These are phyloP conservation scores for Cryptococcus floricola DNA, from an alignment of 1,284 basidiomycete species.

Conservation along the genomic window DNA sequence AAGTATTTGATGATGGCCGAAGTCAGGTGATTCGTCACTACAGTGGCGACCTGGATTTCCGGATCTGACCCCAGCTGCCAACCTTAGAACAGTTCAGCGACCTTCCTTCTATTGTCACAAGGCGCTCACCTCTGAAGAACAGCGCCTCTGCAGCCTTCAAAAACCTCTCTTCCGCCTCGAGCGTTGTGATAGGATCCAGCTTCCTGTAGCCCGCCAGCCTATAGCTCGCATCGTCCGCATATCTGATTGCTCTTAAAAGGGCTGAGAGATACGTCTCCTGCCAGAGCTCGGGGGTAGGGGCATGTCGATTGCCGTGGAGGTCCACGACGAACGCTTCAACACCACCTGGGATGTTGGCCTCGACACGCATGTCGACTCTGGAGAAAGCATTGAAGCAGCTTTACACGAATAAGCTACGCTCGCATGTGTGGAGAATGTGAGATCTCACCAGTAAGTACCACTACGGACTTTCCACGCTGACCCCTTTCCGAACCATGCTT, in stretches of 20 bases:
- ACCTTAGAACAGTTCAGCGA: constrained; percentile 53
- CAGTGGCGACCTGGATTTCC: constrained; percentile 95
- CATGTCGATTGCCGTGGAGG: constrained; percentile 89
- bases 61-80: constrained; percentile 99
- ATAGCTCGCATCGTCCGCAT: constrained; percentile 92
- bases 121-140: constrained; percentile 73
- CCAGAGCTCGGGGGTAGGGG: constrained; percentile 90
- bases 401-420: constrained; percentile 1
- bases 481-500: constrained; percentile 87
- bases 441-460: constrained; percentile 84
- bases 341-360: constrained; percentile 96
- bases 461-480: constrained; percentile 87
- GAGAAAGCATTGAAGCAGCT: constrained; percentile 99
- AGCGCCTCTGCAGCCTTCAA: constrained; percentile 84
- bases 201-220: constrained; percentile 90
- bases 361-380: constrained; percentile 91
- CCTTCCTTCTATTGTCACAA: neutral
- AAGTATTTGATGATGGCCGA: constrained; percentile 97
- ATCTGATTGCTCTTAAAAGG: constrained; percentile 82
- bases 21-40: constrained; percentile 95
- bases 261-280: constrained; percentile 96
- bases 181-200: constrained; percentile 86
- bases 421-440: neutral
- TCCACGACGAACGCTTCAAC: constrained; percentile 94
- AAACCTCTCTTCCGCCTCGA: constrained; percentile 85